These are phyloP conservation scores for Trapa incisa DNA, from an alignment of 345 rosid species.

Conservation along the genomic window DNA sequence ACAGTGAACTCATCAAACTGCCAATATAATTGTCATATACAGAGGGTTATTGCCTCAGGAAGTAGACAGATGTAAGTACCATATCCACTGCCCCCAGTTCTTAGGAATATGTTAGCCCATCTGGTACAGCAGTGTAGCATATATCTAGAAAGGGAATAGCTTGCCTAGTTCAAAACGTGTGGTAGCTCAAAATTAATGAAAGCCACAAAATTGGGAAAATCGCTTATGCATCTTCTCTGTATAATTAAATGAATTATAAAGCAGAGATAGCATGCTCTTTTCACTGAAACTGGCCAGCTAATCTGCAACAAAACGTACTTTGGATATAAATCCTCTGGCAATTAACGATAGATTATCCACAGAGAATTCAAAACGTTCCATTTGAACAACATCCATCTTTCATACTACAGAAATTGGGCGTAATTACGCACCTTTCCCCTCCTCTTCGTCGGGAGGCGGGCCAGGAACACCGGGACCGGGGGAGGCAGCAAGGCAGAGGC, in stretches of 20 bases:
- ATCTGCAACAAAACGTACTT: neutral
- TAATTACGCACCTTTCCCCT: conserved; percentile 2
- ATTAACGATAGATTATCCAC: neutral
- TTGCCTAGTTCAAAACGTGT: neutral
- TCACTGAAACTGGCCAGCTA: neutral
- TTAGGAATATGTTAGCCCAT: neutral
- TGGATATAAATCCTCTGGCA: neutral
- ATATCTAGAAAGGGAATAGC: neutral
- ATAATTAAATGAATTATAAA: neutral
- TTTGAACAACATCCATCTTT: neutral
- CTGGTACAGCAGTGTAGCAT: neutral
- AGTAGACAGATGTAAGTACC: neutral
- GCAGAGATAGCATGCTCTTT: neutral
- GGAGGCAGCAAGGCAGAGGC: conserved; percentile 8
- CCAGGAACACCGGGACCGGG: conserved; percentile 6
- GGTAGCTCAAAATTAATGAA: neutral
- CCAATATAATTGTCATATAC: neutral
- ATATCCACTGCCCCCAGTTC: neutral
- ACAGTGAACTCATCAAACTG: neutral
- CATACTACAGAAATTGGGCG: neutral
- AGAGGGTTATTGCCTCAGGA: neutral
- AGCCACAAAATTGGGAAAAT: too few relatives aligned
- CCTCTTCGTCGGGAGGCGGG: conserved; percentile 1
- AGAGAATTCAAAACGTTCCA: too few relatives aligned
- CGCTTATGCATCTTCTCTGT: neutral